Evolutionary conservation across 768 basidiomycete species (phyloP), one percentile per base, ranked within the genome.

Genomic region (Amanita molliuscula): DNA sequence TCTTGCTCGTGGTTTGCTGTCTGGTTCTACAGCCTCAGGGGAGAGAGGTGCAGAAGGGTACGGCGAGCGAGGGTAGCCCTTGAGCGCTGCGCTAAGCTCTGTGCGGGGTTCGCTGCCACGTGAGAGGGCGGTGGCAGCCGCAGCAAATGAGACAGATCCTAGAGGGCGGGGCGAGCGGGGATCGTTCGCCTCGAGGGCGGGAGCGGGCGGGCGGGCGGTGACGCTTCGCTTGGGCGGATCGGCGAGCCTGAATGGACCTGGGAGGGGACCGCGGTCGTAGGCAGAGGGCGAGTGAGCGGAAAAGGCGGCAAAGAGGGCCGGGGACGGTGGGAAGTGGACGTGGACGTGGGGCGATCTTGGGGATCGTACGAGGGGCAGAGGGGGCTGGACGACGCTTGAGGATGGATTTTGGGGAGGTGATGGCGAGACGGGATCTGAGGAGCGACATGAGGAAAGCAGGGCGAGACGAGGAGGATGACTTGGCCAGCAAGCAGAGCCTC

Each of bases 271-370:
- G 35, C 84, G 78, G 60, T 86, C 84, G 58, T 84, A 85, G 0
- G 70, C 70, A 44, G 68, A 59, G 0, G 82, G 63, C 0, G 82
- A 81, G 59, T 82, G 76, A 4, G 78, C 75, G 20, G 71, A 64
- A 60, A 74, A 77, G 4, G 76, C 80, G 20, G 77, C 71, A 9
- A 73, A 71, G 48, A 85, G 67, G 33, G 68, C 61, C 10, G 82
- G 77, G 1, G 81, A 77, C 10, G 79, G 75, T 6, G 81, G 79
- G 58, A 86, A 85, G 63, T 79, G 81, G 50, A 85, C 82, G 63
- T 79, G 81, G 50, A 85, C 82, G 58, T 77, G 81, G 3, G 72
- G 67, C 4, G 71, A 75, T 47, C 53, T 61, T 6, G 69, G 67
- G 4, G 69, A 67, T 31, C 31, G 11, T 31, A 13, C 31, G 13